Percentiles rank a stretch among this genome's conserved stretches.
Evolutionary conservation across 768 basidiomycete species (phyloP).

Genomic region (Suillus spraguei): DNA sequence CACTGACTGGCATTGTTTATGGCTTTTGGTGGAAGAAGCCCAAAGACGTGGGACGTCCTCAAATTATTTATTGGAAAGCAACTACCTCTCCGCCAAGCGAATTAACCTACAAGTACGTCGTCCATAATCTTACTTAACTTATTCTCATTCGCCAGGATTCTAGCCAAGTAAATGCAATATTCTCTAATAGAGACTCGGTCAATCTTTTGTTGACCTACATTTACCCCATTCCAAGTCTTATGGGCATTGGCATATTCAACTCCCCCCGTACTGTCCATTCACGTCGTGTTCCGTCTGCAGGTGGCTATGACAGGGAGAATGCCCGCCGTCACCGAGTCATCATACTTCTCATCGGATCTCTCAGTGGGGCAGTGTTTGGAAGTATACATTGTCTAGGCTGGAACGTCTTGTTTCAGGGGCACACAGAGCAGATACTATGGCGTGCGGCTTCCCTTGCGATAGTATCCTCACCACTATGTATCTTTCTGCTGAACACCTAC

Average conservation of each 20-base stretch:
- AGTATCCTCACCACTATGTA: neutral
- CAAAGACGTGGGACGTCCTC: constrained; percentile 29
- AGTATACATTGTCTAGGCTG: constrained; percentile 30
- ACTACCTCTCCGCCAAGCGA: neutral
- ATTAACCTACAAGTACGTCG: neutral
- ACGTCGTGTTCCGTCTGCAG: constrained; percentile 4
- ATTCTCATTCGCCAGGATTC: neutral
- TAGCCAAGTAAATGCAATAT: neutral
- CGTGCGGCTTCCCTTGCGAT: constrained; percentile 20
- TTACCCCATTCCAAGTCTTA: neutral
- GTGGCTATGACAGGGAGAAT: neutral
- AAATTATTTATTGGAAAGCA: neutral
- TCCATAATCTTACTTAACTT: neutral
- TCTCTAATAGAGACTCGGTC: neutral
- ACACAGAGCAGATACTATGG: constrained; percentile 24
- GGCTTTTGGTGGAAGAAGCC: constrained; percentile 44
- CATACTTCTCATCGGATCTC: neutral
- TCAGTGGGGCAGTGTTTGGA: constrained; percentile 26
- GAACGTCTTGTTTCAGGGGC: constrained; percentile 22
- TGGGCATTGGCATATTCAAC: neutral
- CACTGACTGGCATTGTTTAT: constrained; percentile 34
- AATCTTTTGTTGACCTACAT: fast-evolving
- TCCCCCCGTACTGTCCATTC: neutral
- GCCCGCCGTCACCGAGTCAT: neutral
- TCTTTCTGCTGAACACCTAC: neutral